These are phyloP conservation scores for Rhizophagus prolifer DNA, from an alignment of 192 early-diverging fungal genomes.

Conservation along the genomic window DNA sequence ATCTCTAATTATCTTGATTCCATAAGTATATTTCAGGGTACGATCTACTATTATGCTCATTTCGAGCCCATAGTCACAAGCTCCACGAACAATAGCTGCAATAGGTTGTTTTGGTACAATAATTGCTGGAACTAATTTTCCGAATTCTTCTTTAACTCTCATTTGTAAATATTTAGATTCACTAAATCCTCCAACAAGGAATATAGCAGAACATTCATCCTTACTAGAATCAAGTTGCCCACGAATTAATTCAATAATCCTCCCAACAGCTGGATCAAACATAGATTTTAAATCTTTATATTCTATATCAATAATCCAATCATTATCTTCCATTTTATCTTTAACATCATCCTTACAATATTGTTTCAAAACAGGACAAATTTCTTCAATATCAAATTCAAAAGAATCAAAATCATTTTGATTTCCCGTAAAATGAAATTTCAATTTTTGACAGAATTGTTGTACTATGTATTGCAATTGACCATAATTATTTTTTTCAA, in stretches of 20 bases:
- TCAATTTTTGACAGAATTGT: too few relatives aligned
- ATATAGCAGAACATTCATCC: too few relatives aligned
- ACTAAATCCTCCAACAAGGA: too few relatives aligned
- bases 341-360: neutral
- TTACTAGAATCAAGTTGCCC: too few relatives aligned
- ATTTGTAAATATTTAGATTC: too few relatives aligned
- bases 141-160: slow-evolving; percentile 36
- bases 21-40: too few relatives aligned
- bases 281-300: slow-evolving; percentile 25
- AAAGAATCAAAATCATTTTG: neutral
- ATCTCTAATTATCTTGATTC: too few relatives aligned
- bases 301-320: slow-evolving; percentile 33
- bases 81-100: too few relatives aligned
- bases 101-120: too few relatives aligned
- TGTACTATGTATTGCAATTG: slow-evolving; percentile 18
- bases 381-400: slow-evolving; percentile 16
- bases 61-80: neutral
- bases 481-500: slow-evolving; percentile 29
- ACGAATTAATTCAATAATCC: slow-evolving; percentile 41
- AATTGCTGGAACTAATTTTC: slow-evolving; percentile 29
- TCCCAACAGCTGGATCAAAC: slow-evolving; percentile 57
- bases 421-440: slow-evolving; percentile 8
- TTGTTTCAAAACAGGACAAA: too few relatives aligned
- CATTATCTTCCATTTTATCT: slow-evolving; percentile 44
- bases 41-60: too few relatives aligned